Evolutionary conservation across 345 rosid species (phyloP).

Genomic region (Syzygium grande): DNA sequence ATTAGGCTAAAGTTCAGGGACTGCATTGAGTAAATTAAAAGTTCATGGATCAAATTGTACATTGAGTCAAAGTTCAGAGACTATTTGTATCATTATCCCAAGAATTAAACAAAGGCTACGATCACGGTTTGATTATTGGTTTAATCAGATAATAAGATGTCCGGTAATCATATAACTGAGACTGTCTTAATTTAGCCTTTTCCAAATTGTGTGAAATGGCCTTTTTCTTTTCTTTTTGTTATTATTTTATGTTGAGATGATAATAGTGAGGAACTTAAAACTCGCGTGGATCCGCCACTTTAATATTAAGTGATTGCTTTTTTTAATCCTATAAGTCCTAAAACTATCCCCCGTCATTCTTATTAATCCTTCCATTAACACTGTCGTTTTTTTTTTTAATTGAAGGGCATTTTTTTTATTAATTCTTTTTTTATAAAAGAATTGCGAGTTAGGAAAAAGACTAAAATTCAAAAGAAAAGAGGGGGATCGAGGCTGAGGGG

Average conservation of each 20-base stretch:
- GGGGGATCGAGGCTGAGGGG: background rate
- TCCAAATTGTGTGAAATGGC: background rate
- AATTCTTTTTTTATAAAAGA: background rate
- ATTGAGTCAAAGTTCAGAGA: too few species aligned
- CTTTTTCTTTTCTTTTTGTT: background rate
- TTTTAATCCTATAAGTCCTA: background rate
- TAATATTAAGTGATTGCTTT: background rate
- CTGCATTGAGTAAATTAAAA: too few species aligned
- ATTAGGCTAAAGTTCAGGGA: too few species aligned
- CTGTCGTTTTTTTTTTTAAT: too few species aligned
- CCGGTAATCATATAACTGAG: too few species aligned
- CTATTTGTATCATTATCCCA: too few species aligned
- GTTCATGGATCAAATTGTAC: too few species aligned
- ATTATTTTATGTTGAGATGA: background rate
- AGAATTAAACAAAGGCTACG: background rate
- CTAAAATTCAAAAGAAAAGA: background rate
- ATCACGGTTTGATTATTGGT: too few species aligned
- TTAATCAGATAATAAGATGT: too few species aligned
- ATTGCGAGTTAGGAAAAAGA: background rate
- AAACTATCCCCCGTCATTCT: background rate
- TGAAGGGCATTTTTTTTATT: background rate
- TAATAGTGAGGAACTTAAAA: background rate
- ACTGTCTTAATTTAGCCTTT: background rate
- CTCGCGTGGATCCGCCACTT: fast-evolving
- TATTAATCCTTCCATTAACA: too few species aligned